Evolutionary conservation across 2,329 filamentous ascomycete species (phyloP).

Genomic region (Trichoderma sp.): DNA sequence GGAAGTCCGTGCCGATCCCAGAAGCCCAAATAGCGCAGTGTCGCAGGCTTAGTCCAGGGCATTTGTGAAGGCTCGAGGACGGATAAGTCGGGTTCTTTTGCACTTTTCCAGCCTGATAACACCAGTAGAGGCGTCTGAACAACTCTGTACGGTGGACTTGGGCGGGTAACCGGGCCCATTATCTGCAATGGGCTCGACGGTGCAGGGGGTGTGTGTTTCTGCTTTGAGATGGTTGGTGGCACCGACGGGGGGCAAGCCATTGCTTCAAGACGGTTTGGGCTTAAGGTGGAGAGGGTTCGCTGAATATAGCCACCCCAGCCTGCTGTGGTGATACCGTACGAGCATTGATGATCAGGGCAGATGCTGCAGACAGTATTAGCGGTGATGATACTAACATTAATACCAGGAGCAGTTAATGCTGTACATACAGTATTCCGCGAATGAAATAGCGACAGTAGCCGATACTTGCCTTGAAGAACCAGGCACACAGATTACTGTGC

Average conservation of each 20-base stretch:
- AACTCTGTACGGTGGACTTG: constrained; percentile 10
- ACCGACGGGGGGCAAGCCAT: not conserved
- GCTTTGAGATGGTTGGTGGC: not conserved
- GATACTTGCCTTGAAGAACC: not conserved
- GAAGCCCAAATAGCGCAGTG: constrained; percentile 2
- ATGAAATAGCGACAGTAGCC: not conserved
- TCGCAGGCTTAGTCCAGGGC: not conserved
- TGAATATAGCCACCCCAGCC: not conserved
- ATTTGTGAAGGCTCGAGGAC: not conserved
- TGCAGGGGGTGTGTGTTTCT: not conserved
- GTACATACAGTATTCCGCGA: not conserved
- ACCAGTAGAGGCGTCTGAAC: not conserved
- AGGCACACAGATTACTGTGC: not conserved
- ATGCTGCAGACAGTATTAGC: not conserved
- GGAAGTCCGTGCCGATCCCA: constrained; percentile 8
- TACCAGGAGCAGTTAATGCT: not conserved
- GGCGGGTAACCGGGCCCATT: not conserved
- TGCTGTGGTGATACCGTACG: not conserved
- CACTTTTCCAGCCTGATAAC: constrained; percentile 1
- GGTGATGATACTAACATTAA: not conserved
- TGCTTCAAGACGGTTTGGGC: not conserved
- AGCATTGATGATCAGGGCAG: not conserved
- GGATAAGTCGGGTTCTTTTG: constrained; percentile 20
- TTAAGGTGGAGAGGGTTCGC: not conserved
- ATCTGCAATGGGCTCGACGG: not conserved